Base-by-base conservation (phyloP, 345 rosid species). In the Durio zibethinus region DNA sequence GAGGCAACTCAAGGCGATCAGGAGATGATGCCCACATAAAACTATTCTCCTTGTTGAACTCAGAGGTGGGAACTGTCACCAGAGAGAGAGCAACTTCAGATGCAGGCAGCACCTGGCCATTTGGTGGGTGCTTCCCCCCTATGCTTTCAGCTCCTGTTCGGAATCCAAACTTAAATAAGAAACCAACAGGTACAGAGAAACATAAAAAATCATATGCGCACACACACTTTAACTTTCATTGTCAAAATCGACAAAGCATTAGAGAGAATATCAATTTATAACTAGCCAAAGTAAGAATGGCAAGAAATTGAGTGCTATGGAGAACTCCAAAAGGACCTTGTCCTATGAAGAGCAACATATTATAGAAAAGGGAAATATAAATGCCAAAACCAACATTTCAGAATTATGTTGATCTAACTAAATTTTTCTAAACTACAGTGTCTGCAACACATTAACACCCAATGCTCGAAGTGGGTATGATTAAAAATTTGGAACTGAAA, bases 11-110 rank as follows among this genome's bases (percentile, higher is more conserved):
- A 66, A 90, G 86, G 54, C 83, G 88, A 82, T 93, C 97, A 21
- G 97, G 97, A 74, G 93, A 90, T 54, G 97, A 86, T 56, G 84
- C 84, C 98, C 98, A 94, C 73, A 83, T 79, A 75, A 82, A 83
- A 38, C 89, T 93, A 80, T 88, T 93, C 81, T 89, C 97, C 82
- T 84, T 91, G 83, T 77, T 73, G 54, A 80, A 92, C 70, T 92
- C 90, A 16, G 90, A 84, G 64, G 82, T 75, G 73, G 96, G 77
- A 82, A 93, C 89, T 12, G 94, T 82, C 69, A 90, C 98, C 82
- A 96, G 81, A 81, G 97, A 95, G 40, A 93, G 88, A 25, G 86
- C 67, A 82, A 78, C 82, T 57, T 86, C 93, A 53, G 94, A 80
- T 77, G 80, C 88, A 12, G 91, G 82, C 21, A 80, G 77, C 83